These are phyloP conservation scores for Gamsiella multidivaricata DNA, from an alignment of 192 early-diverging fungal genomes.

Conservation along the genomic window DNA sequence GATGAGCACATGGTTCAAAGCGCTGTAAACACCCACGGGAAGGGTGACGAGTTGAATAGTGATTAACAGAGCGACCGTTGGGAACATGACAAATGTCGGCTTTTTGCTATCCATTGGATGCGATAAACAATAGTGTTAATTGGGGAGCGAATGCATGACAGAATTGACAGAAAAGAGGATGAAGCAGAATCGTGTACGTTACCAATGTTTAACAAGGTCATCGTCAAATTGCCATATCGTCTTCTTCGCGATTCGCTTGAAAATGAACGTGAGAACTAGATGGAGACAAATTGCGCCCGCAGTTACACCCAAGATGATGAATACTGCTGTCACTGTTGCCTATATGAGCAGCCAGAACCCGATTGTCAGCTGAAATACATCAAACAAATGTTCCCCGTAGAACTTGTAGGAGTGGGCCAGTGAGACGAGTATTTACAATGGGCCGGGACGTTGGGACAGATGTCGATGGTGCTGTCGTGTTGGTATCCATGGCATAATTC, in stretches of 20 bases:
- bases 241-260: conserved; percentile 39
- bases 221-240: conserved; percentile 55
- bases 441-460: conserved; percentile 25
- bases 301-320: conserved; percentile 50
- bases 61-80: conserved; percentile 37
- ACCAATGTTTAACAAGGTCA: conserved; percentile 55
- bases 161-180: not conserved
- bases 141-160: not conserved
- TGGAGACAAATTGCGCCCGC: conserved; percentile 40
- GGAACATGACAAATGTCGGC: conserved; percentile 55
- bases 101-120: conserved; percentile 27
- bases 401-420: no score
- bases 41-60: conserved; percentile 46
- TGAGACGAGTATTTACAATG: conserved; percentile 32
- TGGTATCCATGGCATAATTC: conserved; percentile 35
- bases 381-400: no score
- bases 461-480: conserved; percentile 7
- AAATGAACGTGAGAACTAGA: conserved; percentile 33
- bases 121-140: not conserved
- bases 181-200: not conserved
- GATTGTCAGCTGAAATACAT: no score
- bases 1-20: conserved; percentile 43
- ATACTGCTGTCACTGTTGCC: conserved; percentile 39
- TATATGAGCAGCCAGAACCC: not conserved
- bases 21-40: conserved; percentile 22